Evolutionary conservation across 768 basidiomycete genomes (phyloP).

Genomic region (Bullera alba): DNA sequence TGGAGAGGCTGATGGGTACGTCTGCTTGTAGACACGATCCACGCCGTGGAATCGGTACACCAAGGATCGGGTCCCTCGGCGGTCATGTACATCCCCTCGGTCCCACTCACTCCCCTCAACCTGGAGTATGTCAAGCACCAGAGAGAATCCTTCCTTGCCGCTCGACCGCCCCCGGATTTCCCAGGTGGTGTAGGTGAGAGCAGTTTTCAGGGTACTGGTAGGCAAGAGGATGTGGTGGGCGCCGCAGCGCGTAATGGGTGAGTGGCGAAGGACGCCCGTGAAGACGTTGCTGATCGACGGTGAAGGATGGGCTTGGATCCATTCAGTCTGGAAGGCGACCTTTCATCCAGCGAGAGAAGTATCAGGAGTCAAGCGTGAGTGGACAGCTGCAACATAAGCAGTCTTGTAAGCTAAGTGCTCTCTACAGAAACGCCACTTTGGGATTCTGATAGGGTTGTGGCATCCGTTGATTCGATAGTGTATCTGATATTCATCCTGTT

Average conservation of each 20-base stretch:
- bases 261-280: slow-evolving; percentile 1
- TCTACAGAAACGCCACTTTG: slow-evolving; percentile 16
- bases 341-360: slow-evolving; percentile 7
- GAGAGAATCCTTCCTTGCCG: slow-evolving; percentile 56
- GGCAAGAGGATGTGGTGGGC: slow-evolving; percentile 47
- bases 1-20: slow-evolving; percentile 2
- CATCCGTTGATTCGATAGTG: neutral
- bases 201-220: slow-evolving; percentile 48
- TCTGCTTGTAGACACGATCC: slow-evolving; percentile 30
- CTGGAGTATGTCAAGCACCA: slow-evolving; percentile 57
- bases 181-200: slow-evolving; percentile 49
- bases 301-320: slow-evolving; percentile 49
- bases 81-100: slow-evolving; percentile 43
- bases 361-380: slow-evolving; percentile 20
- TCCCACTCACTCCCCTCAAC: slow-evolving; percentile 39
- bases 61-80: slow-evolving; percentile 29
- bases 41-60: slow-evolving; percentile 39
- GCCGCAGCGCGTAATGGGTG: slow-evolving; percentile 46
- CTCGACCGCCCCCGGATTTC: slow-evolving; percentile 67
- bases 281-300: neutral
- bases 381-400: neutral
- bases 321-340: slow-evolving; percentile 8
- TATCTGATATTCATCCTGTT: neutral
- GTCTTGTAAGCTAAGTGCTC: too few species aligned
- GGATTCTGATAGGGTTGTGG: slow-evolving; percentile 15